These are phyloP conservation scores for Aspergillus arachidicola DNA, from an alignment of 2,329 filamentous ascomycete species.

Conservation along the genomic window DNA sequence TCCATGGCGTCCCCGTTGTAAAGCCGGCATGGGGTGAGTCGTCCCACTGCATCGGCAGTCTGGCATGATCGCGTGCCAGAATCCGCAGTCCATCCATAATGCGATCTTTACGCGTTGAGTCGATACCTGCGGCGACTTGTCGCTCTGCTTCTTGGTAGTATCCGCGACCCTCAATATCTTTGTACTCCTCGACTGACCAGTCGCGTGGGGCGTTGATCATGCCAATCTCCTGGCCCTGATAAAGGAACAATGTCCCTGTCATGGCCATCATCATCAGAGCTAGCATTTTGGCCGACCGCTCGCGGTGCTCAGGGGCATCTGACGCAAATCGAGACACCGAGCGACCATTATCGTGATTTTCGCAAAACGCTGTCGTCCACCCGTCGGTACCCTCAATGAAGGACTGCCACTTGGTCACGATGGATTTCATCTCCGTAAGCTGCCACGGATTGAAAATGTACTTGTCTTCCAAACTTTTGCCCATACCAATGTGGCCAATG, in stretches of 20 bases:
- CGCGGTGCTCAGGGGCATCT: constrained; percentile 51
- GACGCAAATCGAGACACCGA: constrained; percentile 57
- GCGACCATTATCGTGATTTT: constrained; percentile 66
- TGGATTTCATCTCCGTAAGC: constrained; percentile 53
- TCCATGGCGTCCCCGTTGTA: constrained; percentile 60
- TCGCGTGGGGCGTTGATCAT: constrained; percentile 57
- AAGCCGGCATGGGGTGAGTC: constrained; percentile 62
- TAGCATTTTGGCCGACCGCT: constrained; percentile 57
- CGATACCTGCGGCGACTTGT: constrained; percentile 34
- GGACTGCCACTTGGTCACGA: constrained; percentile 54
- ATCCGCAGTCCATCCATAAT: constrained; percentile 49
- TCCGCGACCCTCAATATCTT: constrained; percentile 49
- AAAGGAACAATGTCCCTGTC: constrained; percentile 60
- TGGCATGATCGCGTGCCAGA: constrained; percentile 62
- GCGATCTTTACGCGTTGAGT: constrained; percentile 15
- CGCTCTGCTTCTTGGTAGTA: constrained; percentile 47
- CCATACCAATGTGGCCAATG: constrained; percentile 56
- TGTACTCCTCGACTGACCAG: constrained; percentile 52
- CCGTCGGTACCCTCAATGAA: constrained; percentile 52
- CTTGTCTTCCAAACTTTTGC: constrained; percentile 48
- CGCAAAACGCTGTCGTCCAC: constrained; percentile 63
- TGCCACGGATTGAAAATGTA: constrained; percentile 48
- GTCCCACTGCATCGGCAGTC: constrained; percentile 70
- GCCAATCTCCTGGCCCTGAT: constrained; percentile 65
- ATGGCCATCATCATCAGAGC: constrained; percentile 52